Evolutionary conservation across 2,329 filamentous ascomycete species (phyloP).

Genomic region (Fusarium sp.): DNA sequence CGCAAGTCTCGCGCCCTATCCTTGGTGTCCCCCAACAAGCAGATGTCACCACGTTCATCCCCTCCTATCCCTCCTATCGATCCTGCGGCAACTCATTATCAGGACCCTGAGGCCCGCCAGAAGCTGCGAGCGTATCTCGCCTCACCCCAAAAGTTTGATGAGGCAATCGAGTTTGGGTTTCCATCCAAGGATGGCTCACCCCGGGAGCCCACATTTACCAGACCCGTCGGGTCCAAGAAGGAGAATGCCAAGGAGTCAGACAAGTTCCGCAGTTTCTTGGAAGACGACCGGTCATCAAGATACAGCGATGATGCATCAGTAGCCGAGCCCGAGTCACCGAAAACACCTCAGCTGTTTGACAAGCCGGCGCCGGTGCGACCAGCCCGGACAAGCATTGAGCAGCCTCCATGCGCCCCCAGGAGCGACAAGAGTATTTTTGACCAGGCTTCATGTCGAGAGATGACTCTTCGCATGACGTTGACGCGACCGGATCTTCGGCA

Average conservation of each 20-base stretch:
- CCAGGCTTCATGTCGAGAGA: conserved; percentile 76
- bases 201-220: conserved; percentile 45
- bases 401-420: conserved; percentile 44
- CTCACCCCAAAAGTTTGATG: conserved; percentile 94
- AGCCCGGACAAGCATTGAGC: conserved; percentile 43
- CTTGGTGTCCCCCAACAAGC: conserved; percentile 62
- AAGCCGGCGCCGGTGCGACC: conserved; percentile 49
- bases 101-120: conserved; percentile 87
- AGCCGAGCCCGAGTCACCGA: conserved; percentile 69
- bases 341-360: conserved; percentile 64
- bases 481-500: conserved; percentile 88
- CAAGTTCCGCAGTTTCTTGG: conserved; percentile 67
- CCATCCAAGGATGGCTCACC: conserved; percentile 69
- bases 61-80: conserved; percentile 67
- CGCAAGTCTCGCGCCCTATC: conserved; percentile 67
- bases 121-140: conserved; percentile 89
- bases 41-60: conserved; percentile 44
- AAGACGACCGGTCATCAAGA: conserved; percentile 67
- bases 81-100: conserved; percentile 82
- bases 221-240: conserved; percentile 40
- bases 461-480: conserved; percentile 96
- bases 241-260: conserved; percentile 55
- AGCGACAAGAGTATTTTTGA: conserved; percentile 60
- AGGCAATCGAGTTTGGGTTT: conserved; percentile 94
- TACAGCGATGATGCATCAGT: conserved; percentile 67